These are phyloP conservation scores for Cystofilobasidium capitatum DNA, from an alignment of 768 basidiomycete species.

Conservation along the genomic window DNA sequence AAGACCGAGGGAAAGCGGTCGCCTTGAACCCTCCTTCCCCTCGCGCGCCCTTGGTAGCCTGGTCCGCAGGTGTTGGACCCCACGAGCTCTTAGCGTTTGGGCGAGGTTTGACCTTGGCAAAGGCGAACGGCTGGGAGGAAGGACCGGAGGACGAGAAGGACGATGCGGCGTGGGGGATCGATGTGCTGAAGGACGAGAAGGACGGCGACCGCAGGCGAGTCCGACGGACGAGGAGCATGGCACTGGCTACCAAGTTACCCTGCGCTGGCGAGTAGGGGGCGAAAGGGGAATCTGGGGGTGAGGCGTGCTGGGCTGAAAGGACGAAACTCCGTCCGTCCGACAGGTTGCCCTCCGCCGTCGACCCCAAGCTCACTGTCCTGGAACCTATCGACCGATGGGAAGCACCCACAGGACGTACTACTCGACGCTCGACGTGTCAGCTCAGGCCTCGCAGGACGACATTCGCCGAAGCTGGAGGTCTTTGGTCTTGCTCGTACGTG, in stretches of 20 bases:
- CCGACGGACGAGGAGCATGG: background rate
- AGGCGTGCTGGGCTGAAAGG: background rate
- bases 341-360: too few relatives aligned
- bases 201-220: background rate
- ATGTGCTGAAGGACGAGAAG: background rate
- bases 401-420: background rate
- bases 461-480: constrained; percentile 20
- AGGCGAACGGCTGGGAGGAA: background rate
- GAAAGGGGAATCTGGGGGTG: background rate
- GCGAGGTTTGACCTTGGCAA: background rate
- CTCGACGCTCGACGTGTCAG: background rate
- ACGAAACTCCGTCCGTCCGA: background rate
- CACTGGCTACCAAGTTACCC: too few relatives aligned
- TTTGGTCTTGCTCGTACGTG: constrained; percentile 16
- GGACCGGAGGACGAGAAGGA: background rate
- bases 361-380: too few relatives aligned
- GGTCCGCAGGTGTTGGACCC: too few relatives aligned
- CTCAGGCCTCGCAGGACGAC: background rate
- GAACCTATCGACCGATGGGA: too few relatives aligned
- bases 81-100: too few relatives aligned
- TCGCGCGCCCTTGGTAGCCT: too few relatives aligned
- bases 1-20: too few relatives aligned
- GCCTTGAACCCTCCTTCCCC: too few relatives aligned
- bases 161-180: background rate
- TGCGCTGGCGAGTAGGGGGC: background rate